Percentiles rank a stretch among this genome's conserved stretches.
phyloP scores from a whole-genome alignment of 768 basidiomycete species.

The Rhizopogon rudus region DNA sequence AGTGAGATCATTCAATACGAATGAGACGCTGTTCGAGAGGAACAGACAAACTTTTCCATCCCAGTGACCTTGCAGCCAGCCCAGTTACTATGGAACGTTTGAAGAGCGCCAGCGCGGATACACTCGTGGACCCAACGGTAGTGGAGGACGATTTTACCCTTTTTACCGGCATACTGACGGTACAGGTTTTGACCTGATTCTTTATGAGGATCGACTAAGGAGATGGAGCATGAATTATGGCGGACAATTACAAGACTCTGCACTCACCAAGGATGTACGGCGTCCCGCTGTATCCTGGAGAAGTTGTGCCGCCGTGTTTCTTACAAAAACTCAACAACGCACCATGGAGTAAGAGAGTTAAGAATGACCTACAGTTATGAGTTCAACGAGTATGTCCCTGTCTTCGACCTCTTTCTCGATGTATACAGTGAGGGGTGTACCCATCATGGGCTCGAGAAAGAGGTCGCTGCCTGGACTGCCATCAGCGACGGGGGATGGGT shows the following conservation, averaged over 20 bases:
- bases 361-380: conserved; percentile 55
- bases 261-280: conserved; percentile 72
- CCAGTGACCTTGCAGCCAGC: conserved; percentile 80
- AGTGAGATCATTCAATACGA: conserved; percentile 1
- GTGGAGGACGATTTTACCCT: conserved; percentile 72
- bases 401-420: conserved; percentile 79
- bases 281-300: conserved; percentile 73
- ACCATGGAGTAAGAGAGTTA: background rate
- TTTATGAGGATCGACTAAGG: conserved; percentile 70
- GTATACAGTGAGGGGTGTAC: conserved; percentile 68
- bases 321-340: conserved; percentile 23
- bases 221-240: background rate
- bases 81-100: conserved; percentile 74
- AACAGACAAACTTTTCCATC: conserved; percentile 54
- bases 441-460: conserved; percentile 82
- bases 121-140: conserved; percentile 77
- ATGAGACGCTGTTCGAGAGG: background rate
- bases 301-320: conserved; percentile 75
- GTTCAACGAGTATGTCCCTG: conserved; percentile 54
- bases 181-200: conserved; percentile 78
- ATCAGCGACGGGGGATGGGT: conserved; percentile 33
- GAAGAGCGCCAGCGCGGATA: conserved; percentile 59
- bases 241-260: conserved; percentile 2
- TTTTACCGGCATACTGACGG: conserved; percentile 75
- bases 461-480: conserved; percentile 25